These are phyloP conservation scores for Clavariopsis aquatica DNA, from an alignment of 495 filamentous ascomycete species.

Conservation along the genomic window DNA sequence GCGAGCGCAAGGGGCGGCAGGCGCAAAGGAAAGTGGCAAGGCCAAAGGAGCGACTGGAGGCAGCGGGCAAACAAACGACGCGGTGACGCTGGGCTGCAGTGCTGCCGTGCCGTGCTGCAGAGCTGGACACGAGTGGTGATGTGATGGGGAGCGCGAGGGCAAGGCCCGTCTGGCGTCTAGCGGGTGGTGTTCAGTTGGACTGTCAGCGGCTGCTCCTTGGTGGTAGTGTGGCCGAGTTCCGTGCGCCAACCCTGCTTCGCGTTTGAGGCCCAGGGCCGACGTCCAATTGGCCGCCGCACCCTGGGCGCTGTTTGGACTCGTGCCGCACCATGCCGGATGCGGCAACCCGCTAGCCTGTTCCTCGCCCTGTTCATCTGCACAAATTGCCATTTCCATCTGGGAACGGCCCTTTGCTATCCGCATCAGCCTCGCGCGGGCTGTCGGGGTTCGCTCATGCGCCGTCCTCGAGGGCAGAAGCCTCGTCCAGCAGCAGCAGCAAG, in stretches of 20 bases:
- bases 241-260: constrained; percentile 23
- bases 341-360: constrained; percentile 30
- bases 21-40: constrained; percentile 22
- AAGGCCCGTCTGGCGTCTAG: neutral
- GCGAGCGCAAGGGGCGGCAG: too few species aligned
- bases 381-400: constrained; percentile 3
- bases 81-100: constrained; percentile 15
- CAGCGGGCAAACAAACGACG: constrained; percentile 1
- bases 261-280: constrained; percentile 17
- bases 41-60: constrained; percentile 15
- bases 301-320: neutral
- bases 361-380: constrained; percentile 10
- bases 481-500: too few species aligned
- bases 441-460: neutral
- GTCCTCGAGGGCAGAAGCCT: too few species aligned
- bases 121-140: constrained; percentile 17
- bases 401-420: constrained; percentile 1
- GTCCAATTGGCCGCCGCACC: neutral
- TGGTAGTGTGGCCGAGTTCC: constrained; percentile 19
- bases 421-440: neutral
- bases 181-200: constrained; percentile 4
- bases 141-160: constrained; percentile 3
- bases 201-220: neutral
- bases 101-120: constrained; percentile 1
- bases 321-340: constrained; percentile 9